Base-by-base conservation (phyloP, 1,139 yeast species). In the Protomyces inouyei region DNA sequence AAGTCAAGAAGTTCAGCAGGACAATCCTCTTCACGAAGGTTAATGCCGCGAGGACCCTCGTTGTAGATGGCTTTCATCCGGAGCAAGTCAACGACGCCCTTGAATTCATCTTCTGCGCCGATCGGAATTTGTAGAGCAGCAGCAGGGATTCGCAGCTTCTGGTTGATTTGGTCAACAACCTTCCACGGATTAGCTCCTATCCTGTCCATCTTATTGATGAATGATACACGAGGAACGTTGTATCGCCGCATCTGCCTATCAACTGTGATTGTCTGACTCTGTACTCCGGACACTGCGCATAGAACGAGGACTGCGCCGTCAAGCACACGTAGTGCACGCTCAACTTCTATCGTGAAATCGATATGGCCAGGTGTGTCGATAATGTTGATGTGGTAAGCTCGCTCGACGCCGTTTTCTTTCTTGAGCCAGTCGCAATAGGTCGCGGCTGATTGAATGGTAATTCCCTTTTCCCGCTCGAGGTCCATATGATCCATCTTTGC, bases 401-500 rank as follows among this genome's bases (percentile, higher is more conserved):
- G 76, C 61, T 79, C 76, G 66, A 82, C 86, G 48, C 75, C 76
- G 32, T 68, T 67, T 28, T 67, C 69, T 16, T 69, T 69, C 57
- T 71, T 71, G 66, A 86, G 86, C 98, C 98, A 93, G 65, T 95
- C 87, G 80, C 98, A 93, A 79, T 89, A 93, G 1, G 98, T 93
- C 51, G 98, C 98, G 67, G 98, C 98, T 67, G 97, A 90, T 78
- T 93, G 98, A 75, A 93, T 93, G 64, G 98, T 93, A 72, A 93
- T 93, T 75, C 98, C 98, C 74, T 95, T 89, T 78, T 92, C 98
- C 76, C 98, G 84, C 78, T 93, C 98, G 71, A 93, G 83, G 71
- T 93, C 98, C 95, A 93, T 90, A 69, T 92, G 91, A 74, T 93
- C 99, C 96, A 93, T 93, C 78, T 91, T 93, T 67, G 99, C 99